Evolutionary conservation across 1,284 basidiomycete species (phyloP).

Genomic region (Tremellales sp.): DNA sequence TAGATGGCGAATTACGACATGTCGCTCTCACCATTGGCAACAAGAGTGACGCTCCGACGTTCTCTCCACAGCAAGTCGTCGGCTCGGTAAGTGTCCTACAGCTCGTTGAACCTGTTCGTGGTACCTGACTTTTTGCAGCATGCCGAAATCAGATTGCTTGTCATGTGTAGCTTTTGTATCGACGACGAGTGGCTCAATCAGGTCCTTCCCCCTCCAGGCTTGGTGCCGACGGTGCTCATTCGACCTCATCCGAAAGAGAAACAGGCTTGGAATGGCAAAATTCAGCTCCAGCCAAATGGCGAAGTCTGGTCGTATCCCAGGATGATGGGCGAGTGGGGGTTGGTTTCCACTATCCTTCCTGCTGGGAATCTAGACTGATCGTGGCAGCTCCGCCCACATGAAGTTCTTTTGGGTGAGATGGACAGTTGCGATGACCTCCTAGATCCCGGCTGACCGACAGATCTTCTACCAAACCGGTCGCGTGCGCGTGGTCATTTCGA

Average conservation of each 20-base stretch:
- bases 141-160: conserved; percentile 33
- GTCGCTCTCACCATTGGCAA: conserved; percentile 23
- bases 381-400: conserved; percentile 32
- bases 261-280: conserved; percentile 29
- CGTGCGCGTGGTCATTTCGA: conserved; percentile 41
- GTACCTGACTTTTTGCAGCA: conserved; percentile 21
- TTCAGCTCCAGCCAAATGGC: conserved; percentile 24
- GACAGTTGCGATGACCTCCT: neutral
- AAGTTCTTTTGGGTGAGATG: conserved; percentile 42
- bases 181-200: conserved; percentile 35
- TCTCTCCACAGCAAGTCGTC: conserved; percentile 25
- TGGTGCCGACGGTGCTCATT: conserved; percentile 31
- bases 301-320: conserved; percentile 35
- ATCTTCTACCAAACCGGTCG: conserved; percentile 48
- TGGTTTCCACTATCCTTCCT: conserved; percentile 2
- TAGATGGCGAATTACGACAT: conserved; percentile 40
- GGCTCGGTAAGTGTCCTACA: conserved; percentile 29
- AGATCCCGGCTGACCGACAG: conserved; percentile 12
- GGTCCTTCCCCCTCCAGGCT: conserved; percentile 27
- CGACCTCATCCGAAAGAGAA: conserved; percentile 27
- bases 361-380: neutral
- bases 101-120: neutral
- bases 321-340: conserved; percentile 35
- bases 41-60: conserved; percentile 18
- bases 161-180: conserved; percentile 34